Evolutionary conservation across 352 stramenopile genomes (phyloP).

Genomic region (Plasmopara muralis): DNA sequence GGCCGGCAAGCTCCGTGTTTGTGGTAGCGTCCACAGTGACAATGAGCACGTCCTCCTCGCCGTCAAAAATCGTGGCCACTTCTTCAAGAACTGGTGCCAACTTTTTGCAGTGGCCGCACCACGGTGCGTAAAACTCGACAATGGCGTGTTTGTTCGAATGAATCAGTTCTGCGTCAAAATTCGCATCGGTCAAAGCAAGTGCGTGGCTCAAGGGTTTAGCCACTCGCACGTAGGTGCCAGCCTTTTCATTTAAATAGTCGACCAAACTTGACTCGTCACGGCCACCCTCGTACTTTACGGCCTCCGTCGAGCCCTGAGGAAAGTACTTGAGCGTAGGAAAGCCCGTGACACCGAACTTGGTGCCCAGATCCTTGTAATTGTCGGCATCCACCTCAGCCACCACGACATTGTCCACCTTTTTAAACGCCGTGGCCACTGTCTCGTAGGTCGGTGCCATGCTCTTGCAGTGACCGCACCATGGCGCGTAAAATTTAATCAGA

Average conservation of each 20-base stretch:
- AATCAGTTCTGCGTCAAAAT: constrained; percentile 78
- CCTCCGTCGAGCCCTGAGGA: constrained; percentile 59
- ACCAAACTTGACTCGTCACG: constrained; percentile 79
- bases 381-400: constrained; percentile 89
- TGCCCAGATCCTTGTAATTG: constrained; percentile 69
- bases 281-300: constrained; percentile 84
- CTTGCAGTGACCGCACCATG: constrained; percentile 91
- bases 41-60: constrained; percentile 74
- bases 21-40: constrained; percentile 80
- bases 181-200: constrained; percentile 40
- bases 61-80: constrained; percentile 63
- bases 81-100: constrained; percentile 87
- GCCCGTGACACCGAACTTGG: constrained; percentile 83
- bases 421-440: constrained; percentile 83
- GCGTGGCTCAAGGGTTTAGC: constrained; percentile 66
- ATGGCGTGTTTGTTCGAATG: constrained; percentile 82
- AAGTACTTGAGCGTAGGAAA: constrained; percentile 94
- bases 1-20: constrained; percentile 46
- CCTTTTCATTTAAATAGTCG: constrained; percentile 71
- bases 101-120: constrained; percentile 92
- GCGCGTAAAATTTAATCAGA: constrained; percentile 88
- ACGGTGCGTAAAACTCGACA: constrained; percentile 93
- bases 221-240: constrained; percentile 63
- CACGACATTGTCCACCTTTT: constrained; percentile 79
- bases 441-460: constrained; percentile 74